Evolutionary conservation across 345 rosid genomes (phyloP).

Genomic region (Geranium brycei): DNA sequence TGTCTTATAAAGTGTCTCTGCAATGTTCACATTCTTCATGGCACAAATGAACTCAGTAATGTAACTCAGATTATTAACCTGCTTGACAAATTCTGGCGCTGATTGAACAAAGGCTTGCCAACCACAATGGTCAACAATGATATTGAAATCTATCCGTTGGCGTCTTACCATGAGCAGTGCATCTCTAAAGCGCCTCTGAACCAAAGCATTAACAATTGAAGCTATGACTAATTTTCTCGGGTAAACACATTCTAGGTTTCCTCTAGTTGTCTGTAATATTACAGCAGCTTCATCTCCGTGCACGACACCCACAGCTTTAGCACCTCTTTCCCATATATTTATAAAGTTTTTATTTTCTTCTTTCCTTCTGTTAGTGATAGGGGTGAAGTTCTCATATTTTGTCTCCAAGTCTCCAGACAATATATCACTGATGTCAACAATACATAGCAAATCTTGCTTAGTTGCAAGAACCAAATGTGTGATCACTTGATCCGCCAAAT

Average conservation of each 20-base stretch:
- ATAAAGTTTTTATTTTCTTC: slow-evolving; percentile 47
- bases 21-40: slow-evolving; percentile 61
- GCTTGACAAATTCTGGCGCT: slow-evolving; percentile 72
- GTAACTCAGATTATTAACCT: slow-evolving; percentile 68
- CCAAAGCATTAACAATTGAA: slow-evolving; percentile 63
- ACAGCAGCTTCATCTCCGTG: slow-evolving; percentile 91
- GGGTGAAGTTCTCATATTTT: slow-evolving; percentile 40
- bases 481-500: slow-evolving; percentile 44
- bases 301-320: slow-evolving; percentile 68
- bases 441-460: slow-evolving; percentile 74
- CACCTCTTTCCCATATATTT: slow-evolving; percentile 88
- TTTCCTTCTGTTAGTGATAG: slow-evolving; percentile 33
- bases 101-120: slow-evolving; percentile 64
- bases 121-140: slow-evolving; percentile 69
- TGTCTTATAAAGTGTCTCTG: slow-evolving; percentile 52
- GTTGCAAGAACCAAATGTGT: slow-evolving; percentile 78
- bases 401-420: slow-evolving; percentile 42
- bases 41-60: slow-evolving; percentile 89
- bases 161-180: slow-evolving; percentile 87
- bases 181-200: slow-evolving; percentile 55
- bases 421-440: slow-evolving; percentile 59
- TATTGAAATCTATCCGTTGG: slow-evolving; percentile 85
- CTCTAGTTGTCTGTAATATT: slow-evolving; percentile 67
- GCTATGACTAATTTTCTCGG: slow-evolving; percentile 87
- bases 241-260: slow-evolving; percentile 76